Evolutionary conservation across 73 alveolate species (phyloP), one percentile per base, ranked within the genome.

Genomic region (Paramecium primaurelia): DNA sequence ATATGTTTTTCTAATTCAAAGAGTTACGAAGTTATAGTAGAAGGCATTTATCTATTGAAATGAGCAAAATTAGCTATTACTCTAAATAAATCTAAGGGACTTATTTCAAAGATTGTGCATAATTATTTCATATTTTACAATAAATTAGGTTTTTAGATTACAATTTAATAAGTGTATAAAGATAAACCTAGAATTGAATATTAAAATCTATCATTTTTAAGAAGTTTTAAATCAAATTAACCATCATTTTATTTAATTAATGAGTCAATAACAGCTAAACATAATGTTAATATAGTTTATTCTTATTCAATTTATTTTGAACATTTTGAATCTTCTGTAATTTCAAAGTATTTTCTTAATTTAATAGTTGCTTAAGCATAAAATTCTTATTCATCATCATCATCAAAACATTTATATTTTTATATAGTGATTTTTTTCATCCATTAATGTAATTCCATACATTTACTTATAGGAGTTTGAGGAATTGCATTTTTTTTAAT

Each of bases 361-460:
- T 64, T 64, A 3, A 12, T 28, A 7, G 49, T 64, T 64, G 84
- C 84, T 12, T 14, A 28, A n/a, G 4, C 30, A 64, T 32, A 12
- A 34, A 64, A 64, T 14, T 64, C 84, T 14, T 34, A 12, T 34
- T 64, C 51, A 28, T 10, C 11, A 54, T 54, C 47, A 32, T 64
- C 84, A 6, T 64, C 84, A 28, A 64, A 64, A 8, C 42, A 28
- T 32, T 28, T 64, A 64, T 32, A 64, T 12, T 1, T 11, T 32
- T 64, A 12, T 0, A 34, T 12, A 25, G 84, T 64, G 12, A 64
- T n/a, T 64, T 64, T 64, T 28, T 64, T 64, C 16, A 64, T 64
- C 84, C 84, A 64, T 64, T 64, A 28, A 64, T 64, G 49, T 34
- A 64, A 64, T 64, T 64, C 84, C 84, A 64, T 64, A 64, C 84